A percentile compares a stretch with the other conserved stretches of the same genome.
Conservation (phyloP, 2,329 filamentous ascomycete genomes). For the Colletotrichum sojae region DNA sequence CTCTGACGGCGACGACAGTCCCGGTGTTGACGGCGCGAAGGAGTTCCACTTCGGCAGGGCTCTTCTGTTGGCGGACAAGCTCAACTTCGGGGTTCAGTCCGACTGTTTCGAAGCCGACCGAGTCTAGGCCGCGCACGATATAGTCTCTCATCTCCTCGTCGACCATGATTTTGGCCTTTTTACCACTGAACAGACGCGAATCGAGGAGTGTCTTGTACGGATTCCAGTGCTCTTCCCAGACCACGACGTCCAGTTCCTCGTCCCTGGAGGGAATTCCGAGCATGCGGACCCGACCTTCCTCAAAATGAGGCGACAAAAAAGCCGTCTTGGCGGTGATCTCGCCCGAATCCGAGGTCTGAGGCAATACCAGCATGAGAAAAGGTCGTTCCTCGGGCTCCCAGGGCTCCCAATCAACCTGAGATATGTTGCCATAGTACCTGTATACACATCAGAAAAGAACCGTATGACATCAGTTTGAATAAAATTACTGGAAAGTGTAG, state of each 20-base stretch:
- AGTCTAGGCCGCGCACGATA: slow-evolving; percentile 69
- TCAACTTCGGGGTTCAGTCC: slow-evolving; percentile 69
- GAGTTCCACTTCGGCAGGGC: slow-evolving; percentile 67
- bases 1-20: slow-evolving; percentile 72
- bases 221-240: slow-evolving; percentile 77
- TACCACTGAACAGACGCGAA: slow-evolving; percentile 55
- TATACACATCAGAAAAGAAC: not conserved
- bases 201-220: slow-evolving; percentile 69
- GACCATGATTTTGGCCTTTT: slow-evolving; percentile 66
- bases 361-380: slow-evolving; percentile 73
- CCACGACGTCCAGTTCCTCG: slow-evolving; percentile 65
- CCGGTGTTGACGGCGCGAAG: slow-evolving; percentile 75
- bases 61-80: slow-evolving; percentile 72
- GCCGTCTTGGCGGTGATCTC: slow-evolving; percentile 66
- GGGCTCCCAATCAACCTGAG: slow-evolving; percentile 73
- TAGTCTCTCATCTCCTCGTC: slow-evolving; percentile 77
- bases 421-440: slow-evolving; percentile 72
- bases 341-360: slow-evolving; percentile 55
- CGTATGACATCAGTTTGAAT: not conserved
- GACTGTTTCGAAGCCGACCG: slow-evolving; percentile 68
- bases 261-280: slow-evolving; percentile 69
- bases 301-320: slow-evolving; percentile 72
- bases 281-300: slow-evolving; percentile 71
- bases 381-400: slow-evolving; percentile 77
- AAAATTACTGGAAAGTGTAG: slow-evolving; percentile 70